Evolutionary conservation across 1,284 basidiomycete genomes (phyloP), one percentile per base, ranked within the genome.

Genomic region (Volvariella volvacea): DNA sequence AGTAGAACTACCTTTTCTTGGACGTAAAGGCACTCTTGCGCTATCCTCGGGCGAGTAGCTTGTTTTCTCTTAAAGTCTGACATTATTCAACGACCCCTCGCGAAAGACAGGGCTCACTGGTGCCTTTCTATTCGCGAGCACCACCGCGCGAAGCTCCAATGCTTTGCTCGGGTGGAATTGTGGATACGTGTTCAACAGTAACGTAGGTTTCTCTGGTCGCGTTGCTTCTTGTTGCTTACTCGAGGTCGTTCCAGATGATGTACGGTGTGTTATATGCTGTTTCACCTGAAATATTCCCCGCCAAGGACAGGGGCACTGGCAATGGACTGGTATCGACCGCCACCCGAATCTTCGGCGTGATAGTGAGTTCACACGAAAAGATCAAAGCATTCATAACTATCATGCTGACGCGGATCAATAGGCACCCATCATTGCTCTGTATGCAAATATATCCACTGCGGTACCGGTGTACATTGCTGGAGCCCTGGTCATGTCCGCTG

Each of bases 381-480:
- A 3, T 17, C 15, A 8, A 4, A 36, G 16, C 22, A 40, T 17
- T 9, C 15, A 28, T 32, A 6, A 16, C 8, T n/a, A n/a, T 9
- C 22, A n/a, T 28, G 22, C 38, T 25, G 15, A 20, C 22, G 40
- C 34, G 8, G 15, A 8, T 36, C 15, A 8, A 15, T 41, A 79
- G 78, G 76, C 84, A 0, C 83, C 82, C 0, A 71, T 87, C 48
- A 76, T 85, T 43, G 82, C 80, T 7, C 58, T 84, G 41, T 81
- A 78, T 45, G 74, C 79, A 16, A 68, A 82, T 48, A 57, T 84
- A 19, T 62, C 65, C 16, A 82, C 80, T 2, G 62, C 79, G 0
- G 78, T 78, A 2, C 88, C 88, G 8, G 83, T 89, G 25, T 89
- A 79, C 56, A 74, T 87, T 30, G 71, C 80, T 2, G 85, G 79